phyloP scores from a whole-genome alignment of 1,284 basidiomycete species.

The Vanrija humicola region DNA sequence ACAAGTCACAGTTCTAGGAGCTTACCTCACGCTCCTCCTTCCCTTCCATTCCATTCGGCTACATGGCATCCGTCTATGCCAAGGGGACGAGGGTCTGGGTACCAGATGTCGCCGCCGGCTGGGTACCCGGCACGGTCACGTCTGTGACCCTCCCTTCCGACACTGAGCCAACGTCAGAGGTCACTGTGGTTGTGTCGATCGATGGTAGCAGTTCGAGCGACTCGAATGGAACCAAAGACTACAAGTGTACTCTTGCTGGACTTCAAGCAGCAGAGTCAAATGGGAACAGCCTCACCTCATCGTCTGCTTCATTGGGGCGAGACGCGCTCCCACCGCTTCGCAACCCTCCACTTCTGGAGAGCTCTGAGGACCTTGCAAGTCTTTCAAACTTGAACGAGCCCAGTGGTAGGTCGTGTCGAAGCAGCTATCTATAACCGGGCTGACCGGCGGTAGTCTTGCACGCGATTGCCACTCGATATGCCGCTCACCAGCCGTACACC shows the following conservation, averaged over 20 bases:
- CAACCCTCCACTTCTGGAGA: slow-evolving; percentile 93
- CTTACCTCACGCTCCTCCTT: neutral
- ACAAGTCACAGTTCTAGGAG: neutral
- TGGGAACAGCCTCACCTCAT: slow-evolving; percentile 17
- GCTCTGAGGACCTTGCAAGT: slow-evolving; percentile 95
- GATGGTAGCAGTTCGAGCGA: slow-evolving; percentile 20
- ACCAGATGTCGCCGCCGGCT: slow-evolving; percentile 42
- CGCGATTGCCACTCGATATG: slow-evolving; percentile 94
- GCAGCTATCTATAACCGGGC: neutral
- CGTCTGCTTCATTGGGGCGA: slow-evolving; percentile 23
- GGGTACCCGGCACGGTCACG: slow-evolving; percentile 47
- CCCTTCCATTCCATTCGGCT: neutral
- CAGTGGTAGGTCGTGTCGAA: slow-evolving; percentile 60
- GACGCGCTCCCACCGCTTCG: slow-evolving; percentile 77
- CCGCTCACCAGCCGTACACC: slow-evolving; percentile 95
- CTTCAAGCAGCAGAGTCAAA: slow-evolving; percentile 29
- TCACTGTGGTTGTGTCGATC: slow-evolving; percentile 33
- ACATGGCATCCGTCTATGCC: slow-evolving; percentile 41
- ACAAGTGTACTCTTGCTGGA: slow-evolving; percentile 38
- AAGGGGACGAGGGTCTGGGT: slow-evolving; percentile 50
- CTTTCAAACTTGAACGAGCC: slow-evolving; percentile 98
- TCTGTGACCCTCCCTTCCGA: slow-evolving; percentile 30
- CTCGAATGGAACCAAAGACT: slow-evolving; percentile 23
- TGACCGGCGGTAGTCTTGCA: slow-evolving; percentile 67
- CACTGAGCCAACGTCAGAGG: slow-evolving; percentile 21